A percentile compares a stretch with the other conserved stretches of the same genome.
phyloP scores from a whole-genome alignment of 176 grass and related monocot species.

The Cymbopogon citratus region DNA sequence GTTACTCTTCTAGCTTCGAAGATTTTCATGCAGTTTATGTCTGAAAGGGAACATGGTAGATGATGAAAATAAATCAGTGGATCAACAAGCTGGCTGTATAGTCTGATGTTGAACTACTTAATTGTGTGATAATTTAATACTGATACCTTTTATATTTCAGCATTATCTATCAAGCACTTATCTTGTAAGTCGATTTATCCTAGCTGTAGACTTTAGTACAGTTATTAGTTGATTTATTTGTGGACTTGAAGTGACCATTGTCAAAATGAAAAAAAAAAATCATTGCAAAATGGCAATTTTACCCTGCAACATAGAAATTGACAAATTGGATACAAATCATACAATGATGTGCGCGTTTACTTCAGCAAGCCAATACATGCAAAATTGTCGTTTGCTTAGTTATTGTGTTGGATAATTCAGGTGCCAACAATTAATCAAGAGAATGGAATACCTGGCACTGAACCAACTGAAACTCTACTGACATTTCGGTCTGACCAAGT shows the following conservation, averaged over 20 bases:
- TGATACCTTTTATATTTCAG: not conserved
- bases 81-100: not conserved
- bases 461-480: conserved; percentile 73
- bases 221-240: not conserved
- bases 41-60: not conserved
- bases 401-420: conserved; percentile 36
- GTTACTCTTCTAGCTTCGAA: not conserved
- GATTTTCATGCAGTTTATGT: not conserved
- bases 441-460: conserved; percentile 39
- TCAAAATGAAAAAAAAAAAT: not conserved
- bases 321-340: not conserved
- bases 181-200: not conserved
- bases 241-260: not conserved
- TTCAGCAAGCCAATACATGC: not conserved
- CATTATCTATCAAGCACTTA: not conserved
- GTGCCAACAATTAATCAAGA: conserved; percentile 79
- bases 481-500: conserved; percentile 71
- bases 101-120: not conserved
- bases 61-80: not conserved
- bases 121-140: not conserved
- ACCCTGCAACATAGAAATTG: not conserved
- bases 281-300: not conserved
- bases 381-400: not conserved
- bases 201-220: not conserved
- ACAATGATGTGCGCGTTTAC: not conserved